Evolutionary conservation across 179 eudicot species (phyloP).

Genomic region (Heliamphora pulchella): DNA sequence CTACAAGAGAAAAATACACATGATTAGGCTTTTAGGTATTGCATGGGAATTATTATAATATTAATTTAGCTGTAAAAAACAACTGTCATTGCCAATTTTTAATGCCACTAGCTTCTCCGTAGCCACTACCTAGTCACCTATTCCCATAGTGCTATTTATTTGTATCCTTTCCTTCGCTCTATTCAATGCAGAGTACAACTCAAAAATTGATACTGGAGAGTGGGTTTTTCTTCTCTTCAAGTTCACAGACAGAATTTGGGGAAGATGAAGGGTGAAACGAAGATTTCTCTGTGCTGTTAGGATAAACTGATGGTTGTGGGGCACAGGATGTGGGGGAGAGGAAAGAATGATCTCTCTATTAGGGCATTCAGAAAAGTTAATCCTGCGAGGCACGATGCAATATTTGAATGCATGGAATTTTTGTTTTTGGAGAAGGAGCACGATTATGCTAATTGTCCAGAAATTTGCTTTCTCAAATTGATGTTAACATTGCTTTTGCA

Average conservation of each 20-base stretch:
- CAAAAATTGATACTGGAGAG: background rate
- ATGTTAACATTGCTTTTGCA: background rate
- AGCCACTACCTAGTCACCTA: background rate
- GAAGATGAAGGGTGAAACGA: background rate
- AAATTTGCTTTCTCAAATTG: background rate
- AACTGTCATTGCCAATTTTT: background rate
- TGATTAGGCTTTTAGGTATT: background rate
- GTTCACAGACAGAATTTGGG: background rate
- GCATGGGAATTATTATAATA: background rate
- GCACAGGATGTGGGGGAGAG: background rate
- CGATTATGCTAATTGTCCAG: background rate
- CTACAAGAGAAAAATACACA: background rate
- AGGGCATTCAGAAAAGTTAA: background rate
- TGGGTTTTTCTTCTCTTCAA: background rate
- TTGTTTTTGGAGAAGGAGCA: background rate
- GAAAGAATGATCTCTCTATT: background rate
- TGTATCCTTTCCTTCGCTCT: background rate
- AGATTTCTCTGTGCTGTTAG: background rate
- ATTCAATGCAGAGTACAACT: background rate
- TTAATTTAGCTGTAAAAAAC: background rate
- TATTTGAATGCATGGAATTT: background rate
- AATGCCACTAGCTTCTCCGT: background rate
- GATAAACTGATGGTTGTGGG: background rate
- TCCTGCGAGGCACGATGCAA: background rate
- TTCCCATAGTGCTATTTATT: background rate